Evolutionary conservation across 2,329 filamentous ascomycete species (phyloP).

Genomic region (Aspergillus sojae): DNA sequence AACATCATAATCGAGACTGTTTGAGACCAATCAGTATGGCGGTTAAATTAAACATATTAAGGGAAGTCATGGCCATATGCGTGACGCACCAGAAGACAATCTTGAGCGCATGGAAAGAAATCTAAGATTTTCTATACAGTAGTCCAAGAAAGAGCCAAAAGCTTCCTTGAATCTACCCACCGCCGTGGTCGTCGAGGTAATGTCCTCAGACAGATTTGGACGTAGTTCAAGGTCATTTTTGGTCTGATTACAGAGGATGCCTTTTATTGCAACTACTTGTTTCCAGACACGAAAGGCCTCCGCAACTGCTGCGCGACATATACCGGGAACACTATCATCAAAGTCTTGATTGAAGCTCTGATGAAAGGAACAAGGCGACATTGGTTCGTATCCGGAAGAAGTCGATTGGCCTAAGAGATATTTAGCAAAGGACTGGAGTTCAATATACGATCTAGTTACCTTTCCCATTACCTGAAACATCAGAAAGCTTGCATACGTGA

Average conservation of each 20-base stretch:
- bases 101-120: conserved; percentile 18
- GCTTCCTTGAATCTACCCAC: conserved; percentile 13
- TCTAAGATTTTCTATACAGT: conserved; percentile 12
- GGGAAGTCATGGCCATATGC: accelerated
- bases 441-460: conserved; percentile 2
- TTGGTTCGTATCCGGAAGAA: neutral
- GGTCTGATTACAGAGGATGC: neutral
- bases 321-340: conserved; percentile 12
- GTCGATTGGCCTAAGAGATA: neutral
- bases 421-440: neutral
- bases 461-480: neutral
- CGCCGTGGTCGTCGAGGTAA: neutral
- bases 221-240: neutral
- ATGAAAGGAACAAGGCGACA: neutral
- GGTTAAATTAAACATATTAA: neutral
- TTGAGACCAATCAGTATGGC: neutral
- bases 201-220: neutral
- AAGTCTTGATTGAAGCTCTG: neutral
- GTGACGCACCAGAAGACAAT: conserved; percentile 19
- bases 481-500: conserved; percentile 19
- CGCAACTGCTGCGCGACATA: conserved; percentile 17
- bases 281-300: conserved; percentile 23
- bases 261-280: conserved; percentile 20
- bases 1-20: conserved; percentile 23
- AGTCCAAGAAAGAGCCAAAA: conserved; percentile 17